Base-by-base conservation (phyloP, 768 basidiomycete genomes). In the Mycena rebaudengoi region DNA sequence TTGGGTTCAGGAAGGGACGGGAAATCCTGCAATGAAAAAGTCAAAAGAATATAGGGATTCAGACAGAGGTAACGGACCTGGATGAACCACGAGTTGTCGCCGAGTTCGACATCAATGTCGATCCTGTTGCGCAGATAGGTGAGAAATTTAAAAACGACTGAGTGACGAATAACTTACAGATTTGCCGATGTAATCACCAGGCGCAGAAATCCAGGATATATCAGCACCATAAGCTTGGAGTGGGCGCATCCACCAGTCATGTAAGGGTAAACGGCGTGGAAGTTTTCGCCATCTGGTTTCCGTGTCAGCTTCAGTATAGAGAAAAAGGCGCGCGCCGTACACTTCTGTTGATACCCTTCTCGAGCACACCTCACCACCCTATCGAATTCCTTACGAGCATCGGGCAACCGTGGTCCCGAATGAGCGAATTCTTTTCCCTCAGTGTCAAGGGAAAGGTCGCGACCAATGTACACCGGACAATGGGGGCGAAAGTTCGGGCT, bases 141-240 rank as follows among this genome's bases (percentile, higher is more conserved):
- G n/a, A n/a, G n/a, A n/a, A n/a, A n/a, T n/a, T n/a, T n/a, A 37
- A 28, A 39, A 21, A 8, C 5, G 1, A 37, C n/a, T n/a, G n/a
- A n/a, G n/a, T n/a, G n/a, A 11, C n/a, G 20, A n/a, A 21, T 0
- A 14, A 50, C 48, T 1, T 37, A 45, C 70, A 64, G 20, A 20
- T 64, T 64, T 4, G 63, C 63, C 8, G 55, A 57, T 3, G 63
- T 64, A 14, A 64, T 64, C 3, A 52, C 43, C n/a, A 60, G 23
- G 25, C 63, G 57, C 25, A 58, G 21, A 39, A 64, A 64, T 25
- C 51, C 50, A 20, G 54, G 48, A 21, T 64, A 64, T 6, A 51
- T 21, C 8, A 64, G 50, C 2, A 64, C 13, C 50, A 64, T 56
- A 8, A 58, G 33, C 44, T 64, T 65, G 25, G 49, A 29, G 39